These are phyloP conservation scores for Knufia petricola DNA, from an alignment of 2,329 filamentous ascomycete genomes.

Conservation along the genomic window DNA sequence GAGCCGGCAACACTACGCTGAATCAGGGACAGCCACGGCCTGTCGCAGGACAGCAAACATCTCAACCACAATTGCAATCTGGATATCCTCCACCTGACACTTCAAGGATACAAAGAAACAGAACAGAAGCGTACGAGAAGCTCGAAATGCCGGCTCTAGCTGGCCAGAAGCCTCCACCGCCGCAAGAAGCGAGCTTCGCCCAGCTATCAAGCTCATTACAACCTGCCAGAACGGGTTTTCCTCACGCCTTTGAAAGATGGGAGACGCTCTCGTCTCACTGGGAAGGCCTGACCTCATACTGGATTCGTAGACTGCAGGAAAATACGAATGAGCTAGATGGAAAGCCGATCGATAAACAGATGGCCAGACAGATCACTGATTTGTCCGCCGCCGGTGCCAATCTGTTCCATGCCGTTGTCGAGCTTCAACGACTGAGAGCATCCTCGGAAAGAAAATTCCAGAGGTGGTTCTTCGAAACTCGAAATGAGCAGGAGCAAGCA, in stretches of 20 bases:
- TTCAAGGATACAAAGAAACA: conserved; percentile 17
- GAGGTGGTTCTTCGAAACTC: conserved; percentile 94
- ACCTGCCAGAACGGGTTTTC: conserved; percentile 39
- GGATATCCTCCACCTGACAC: conserved; percentile 11
- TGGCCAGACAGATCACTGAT: conserved; percentile 90
- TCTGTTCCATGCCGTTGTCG: conserved; percentile 93
- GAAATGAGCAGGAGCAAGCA: conserved; percentile 73
- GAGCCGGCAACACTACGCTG: conserved; percentile 10
- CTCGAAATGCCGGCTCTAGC: conserved; percentile 18
- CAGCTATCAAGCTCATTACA: conserved; percentile 2
- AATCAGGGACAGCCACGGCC: conserved; percentile 15
- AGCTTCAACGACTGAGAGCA: conserved; percentile 83
- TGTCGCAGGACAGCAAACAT: conserved; percentile 21
- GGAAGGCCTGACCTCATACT: conserved; percentile 95
- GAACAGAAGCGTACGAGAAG: conserved; percentile 22
- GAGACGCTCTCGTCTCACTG: conserved; percentile 94
- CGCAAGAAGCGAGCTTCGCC: conserved; percentile 17
- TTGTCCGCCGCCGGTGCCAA: conserved; percentile 96
- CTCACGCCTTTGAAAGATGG: conserved; percentile 96
- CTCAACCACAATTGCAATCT: conserved; percentile 14
- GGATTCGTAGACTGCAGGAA: conserved; percentile 86
- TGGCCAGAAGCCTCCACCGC: conserved; percentile 23
- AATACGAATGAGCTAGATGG: conserved; percentile 76
- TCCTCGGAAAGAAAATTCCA: conserved; percentile 97
- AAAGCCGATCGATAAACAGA: conserved; percentile 74